Base-by-base conservation (phyloP, 1,139 yeast species). In the Taiozyma sp. region DNA sequence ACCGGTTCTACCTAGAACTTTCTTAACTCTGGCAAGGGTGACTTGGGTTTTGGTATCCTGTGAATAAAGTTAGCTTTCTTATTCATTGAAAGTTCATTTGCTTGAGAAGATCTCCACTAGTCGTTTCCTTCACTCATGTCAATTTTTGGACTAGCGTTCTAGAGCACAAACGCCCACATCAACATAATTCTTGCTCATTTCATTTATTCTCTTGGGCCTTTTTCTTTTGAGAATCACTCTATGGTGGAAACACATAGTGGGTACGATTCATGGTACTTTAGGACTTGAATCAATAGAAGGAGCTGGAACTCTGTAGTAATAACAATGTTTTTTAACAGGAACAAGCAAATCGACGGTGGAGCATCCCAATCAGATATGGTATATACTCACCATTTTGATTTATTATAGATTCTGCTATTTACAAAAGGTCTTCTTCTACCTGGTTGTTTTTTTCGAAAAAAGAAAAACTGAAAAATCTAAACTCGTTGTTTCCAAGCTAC, bases 1-100 rank as follows among this genome's bases (percentile, higher is more conserved):
- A 75, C 97, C 97, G 85, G 97, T 91, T 81, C 97, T 90, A 76
- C 98, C 97, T 77, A 91, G 85, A 77, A 91, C 98, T 83, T 91
- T 91, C 80, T 88, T 89, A 75, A 91, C 98, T 83, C 89, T 90
- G 76, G 98, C 98, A 80, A 91, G 88, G 80, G 96, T 91, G 72
- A 90, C 97, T 77, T 97, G 97, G 79, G 91, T 84, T 78, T 85
- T 85, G 73, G 89, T 77, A 76, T 85, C 91, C 91, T 56, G 42
- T 44, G 19, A n/a, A 24, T 2, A 19, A 16, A 34, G 55, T 53
- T 53, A 52, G 53, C 50, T 11, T 41, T 34, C 30, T 19, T 14
- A 32, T 6, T 32, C 19, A 32, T 32, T 14, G 3, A n/a, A 11
- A 6, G 28, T 42, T 26, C 6, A 16, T 28, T 22, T 34, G 28